Evolutionary conservation across 495 filamentous ascomycete species (phyloP).

Genomic region (Daldinia vernicosa): DNA sequence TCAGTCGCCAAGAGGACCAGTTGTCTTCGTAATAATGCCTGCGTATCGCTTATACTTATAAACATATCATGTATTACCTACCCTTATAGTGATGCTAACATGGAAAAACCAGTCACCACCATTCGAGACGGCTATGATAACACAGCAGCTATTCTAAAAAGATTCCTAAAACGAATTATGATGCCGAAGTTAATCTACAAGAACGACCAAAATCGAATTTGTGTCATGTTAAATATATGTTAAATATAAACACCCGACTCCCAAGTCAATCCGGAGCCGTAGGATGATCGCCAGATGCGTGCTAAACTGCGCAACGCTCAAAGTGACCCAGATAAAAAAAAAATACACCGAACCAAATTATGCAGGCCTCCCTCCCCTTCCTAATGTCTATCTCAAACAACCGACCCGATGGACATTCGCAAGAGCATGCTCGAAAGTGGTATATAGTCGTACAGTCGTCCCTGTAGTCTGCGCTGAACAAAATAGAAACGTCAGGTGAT

Average conservation of each 20-base stretch:
- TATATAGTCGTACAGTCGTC: slow-evolving; percentile 44
- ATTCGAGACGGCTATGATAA: not conserved
- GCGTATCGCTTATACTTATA: not conserved
- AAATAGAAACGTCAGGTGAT: slow-evolving; percentile 27
- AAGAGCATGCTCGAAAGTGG: slow-evolving; percentile 30
- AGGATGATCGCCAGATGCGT: not conserved
- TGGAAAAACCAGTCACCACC: not conserved
- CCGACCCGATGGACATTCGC: slow-evolving; percentile 15
- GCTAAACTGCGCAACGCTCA: slow-evolving; percentile 10
- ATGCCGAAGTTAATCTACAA: not conserved
- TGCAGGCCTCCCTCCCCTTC: slow-evolving; percentile 6
- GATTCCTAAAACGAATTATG: not conserved
- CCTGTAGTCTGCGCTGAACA: slow-evolving; percentile 31
- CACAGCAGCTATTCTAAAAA: not conserved
- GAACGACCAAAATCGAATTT: not conserved
- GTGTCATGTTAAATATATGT: not conserved
- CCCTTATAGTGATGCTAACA: not conserved
- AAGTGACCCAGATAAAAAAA: slow-evolving; percentile 21
- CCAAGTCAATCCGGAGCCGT: not conserved
- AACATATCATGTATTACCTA: not conserved
- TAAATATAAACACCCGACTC: slow-evolving; percentile 4
- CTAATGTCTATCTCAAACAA: slow-evolving; percentile 15
- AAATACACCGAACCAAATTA: slow-evolving; percentile 21
- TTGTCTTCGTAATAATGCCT: not conserved
- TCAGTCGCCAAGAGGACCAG: not conserved